These are phyloP conservation scores for Echinochloa phyllopogon DNA, from an alignment of 176 grass and related monocot species.

Conservation along the genomic window DNA sequence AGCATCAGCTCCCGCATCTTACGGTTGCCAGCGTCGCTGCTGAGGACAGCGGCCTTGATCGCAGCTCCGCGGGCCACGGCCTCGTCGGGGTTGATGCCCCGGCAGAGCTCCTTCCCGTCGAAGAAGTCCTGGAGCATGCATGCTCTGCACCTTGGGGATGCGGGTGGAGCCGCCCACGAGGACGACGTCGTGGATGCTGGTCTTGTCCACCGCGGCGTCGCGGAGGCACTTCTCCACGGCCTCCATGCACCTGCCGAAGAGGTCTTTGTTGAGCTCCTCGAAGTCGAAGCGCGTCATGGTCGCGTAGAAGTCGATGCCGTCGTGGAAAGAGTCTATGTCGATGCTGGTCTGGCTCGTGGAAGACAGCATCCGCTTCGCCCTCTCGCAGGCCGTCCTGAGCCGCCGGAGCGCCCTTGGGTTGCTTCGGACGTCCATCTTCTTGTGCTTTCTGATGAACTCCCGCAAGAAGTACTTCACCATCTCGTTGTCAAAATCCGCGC, in stretches of 20 bases:
- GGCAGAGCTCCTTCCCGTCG: slow-evolving; percentile 48
- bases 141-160: slow-evolving; percentile 55
- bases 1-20: slow-evolving; percentile 52
- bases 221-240: slow-evolving; percentile 47
- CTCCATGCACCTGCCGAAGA: slow-evolving; percentile 42
- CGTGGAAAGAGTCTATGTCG: not conserved
- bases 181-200: slow-evolving; percentile 46
- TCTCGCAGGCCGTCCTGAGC: not conserved
- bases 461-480: slow-evolving; percentile 59
- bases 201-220: slow-evolving; percentile 56
- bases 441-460: slow-evolving; percentile 56
- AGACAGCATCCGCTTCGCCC: not conserved
- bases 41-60: slow-evolving; percentile 49
- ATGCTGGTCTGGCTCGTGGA: not conserved
- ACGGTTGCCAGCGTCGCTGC: slow-evolving; percentile 28
- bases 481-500: slow-evolving; percentile 48
- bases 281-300: not conserved
- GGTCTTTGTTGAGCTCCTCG: not conserved
- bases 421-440: slow-evolving; percentile 28
- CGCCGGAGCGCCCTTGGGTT: not conserved
- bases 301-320: not conserved
- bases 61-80: slow-evolving; percentile 65
- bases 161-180: slow-evolving; percentile 59
- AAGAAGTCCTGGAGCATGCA: slow-evolving; percentile 57
- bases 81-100: slow-evolving; percentile 67